These are phyloP conservation scores for Aspergillus unguis DNA, from an alignment of 2,329 filamentous ascomycete species.

Conservation along the genomic window DNA sequence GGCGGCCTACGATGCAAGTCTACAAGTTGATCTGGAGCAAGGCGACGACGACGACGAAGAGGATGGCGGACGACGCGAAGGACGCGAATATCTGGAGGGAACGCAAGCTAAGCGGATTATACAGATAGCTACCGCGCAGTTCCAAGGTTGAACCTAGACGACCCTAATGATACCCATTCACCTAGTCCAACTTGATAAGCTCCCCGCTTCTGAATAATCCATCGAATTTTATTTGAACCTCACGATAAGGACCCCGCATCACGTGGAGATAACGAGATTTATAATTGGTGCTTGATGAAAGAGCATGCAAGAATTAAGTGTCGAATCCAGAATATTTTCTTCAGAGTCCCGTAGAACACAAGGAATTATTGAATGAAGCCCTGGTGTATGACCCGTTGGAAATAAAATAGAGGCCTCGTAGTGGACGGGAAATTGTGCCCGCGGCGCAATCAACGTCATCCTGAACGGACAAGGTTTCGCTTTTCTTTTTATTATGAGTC, in stretches of 20 bases:
- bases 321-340: not conserved
- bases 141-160: conserved; percentile 4
- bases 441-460: not conserved
- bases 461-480: not conserved
- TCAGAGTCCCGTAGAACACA: no score
- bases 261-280: conserved; percentile 16
- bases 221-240: not conserved
- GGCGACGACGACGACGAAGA: conserved; percentile 39
- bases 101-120: conserved; percentile 39
- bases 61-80: conserved; percentile 31
- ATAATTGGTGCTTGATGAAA: conserved; percentile 13
- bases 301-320: not conserved
- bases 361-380: no score
- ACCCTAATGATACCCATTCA: conserved; percentile 11
- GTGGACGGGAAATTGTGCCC: not conserved
- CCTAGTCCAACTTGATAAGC: not conserved
- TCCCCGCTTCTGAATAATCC: not conserved
- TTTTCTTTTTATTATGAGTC: no score
- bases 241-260: conserved; percentile 22
- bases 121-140: conserved; percentile 25
- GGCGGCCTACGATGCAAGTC: conserved; percentile 74
- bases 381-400: no score
- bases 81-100: conserved; percentile 43
- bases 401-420: not conserved
- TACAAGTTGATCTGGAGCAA: conserved; percentile 60